phyloP scores from a whole-genome alignment of 495 filamentous ascomycete genomes.

The Hyaloscypha finlandica region DNA sequence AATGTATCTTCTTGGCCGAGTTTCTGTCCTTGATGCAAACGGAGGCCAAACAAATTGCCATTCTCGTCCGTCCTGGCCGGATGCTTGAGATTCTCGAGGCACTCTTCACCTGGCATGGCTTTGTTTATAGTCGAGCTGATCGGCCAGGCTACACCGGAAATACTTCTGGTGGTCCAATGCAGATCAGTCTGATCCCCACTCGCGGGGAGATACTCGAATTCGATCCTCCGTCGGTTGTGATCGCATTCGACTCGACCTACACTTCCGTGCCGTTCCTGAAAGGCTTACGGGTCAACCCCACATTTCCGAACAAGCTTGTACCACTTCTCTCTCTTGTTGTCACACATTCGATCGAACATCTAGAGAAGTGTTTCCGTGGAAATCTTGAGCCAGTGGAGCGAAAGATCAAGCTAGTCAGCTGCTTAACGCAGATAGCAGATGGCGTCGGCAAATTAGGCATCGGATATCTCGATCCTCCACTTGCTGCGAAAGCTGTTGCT shows the following conservation, averaged over 20 bases:
- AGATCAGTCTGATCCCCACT: slow-evolving; percentile 27
- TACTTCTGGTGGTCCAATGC: slow-evolving; percentile 12
- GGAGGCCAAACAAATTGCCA: slow-evolving; percentile 20
- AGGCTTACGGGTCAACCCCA: slow-evolving; percentile 9
- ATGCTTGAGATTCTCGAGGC: slow-evolving; percentile 34
- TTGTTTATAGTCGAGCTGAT: slow-evolving; percentile 22
- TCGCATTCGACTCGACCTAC: slow-evolving; percentile 30
- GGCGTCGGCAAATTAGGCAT: slow-evolving; percentile 19
- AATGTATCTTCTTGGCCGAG: slow-evolving; percentile 32
- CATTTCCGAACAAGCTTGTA: background rate
- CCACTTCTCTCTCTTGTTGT: slow-evolving; percentile 26
- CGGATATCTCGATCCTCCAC: slow-evolving; percentile 13
- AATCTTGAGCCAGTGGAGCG: slow-evolving; percentile 13
- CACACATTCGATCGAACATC: slow-evolving; percentile 29
- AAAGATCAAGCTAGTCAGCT: slow-evolving; percentile 23
- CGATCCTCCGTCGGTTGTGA: slow-evolving; percentile 24
- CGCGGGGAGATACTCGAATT: slow-evolving; percentile 6
- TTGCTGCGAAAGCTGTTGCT: slow-evolving; percentile 20
- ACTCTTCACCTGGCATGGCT: slow-evolving; percentile 16
- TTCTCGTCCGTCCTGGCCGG: slow-evolving; percentile 27
- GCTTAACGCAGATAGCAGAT: slow-evolving; percentile 12
- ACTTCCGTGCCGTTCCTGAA: slow-evolving; percentile 7
- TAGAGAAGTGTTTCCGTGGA: slow-evolving; percentile 22
- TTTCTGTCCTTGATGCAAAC: slow-evolving; percentile 18
- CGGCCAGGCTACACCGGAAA: background rate